Conservation (phyloP, 768 basidiomycete species). For the Chalciporus chontae region DNA sequence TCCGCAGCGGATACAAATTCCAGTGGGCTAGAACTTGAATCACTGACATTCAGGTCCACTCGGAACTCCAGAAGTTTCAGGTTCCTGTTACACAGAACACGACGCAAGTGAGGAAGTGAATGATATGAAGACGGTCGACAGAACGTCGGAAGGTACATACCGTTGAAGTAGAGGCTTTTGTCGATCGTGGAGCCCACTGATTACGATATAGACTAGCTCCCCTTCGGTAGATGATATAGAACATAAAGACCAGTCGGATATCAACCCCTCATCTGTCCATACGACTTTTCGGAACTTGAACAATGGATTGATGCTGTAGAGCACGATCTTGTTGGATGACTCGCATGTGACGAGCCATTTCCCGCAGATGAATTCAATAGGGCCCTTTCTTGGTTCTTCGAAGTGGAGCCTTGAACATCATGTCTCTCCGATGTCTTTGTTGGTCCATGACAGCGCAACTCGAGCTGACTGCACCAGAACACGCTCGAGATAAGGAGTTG, state of each 20-base stretch:
- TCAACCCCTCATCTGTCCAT: neutral
- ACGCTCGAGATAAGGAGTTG: neutral
- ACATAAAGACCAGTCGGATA: neutral
- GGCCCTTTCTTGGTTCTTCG: rapidly evolving
- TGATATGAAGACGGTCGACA: too few species aligned
- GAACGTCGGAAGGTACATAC: too few species aligned
- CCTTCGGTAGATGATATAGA: neutral
- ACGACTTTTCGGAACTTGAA: neutral
- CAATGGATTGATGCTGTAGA: neutral
- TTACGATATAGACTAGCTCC: neutral
- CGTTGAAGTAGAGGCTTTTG: too few species aligned
- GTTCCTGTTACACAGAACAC: neutral
- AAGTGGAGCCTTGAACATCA: neutral
- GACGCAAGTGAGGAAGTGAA: neutral
- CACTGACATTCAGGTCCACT: neutral
- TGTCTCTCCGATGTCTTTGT: neutral
- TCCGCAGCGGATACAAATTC: neutral
- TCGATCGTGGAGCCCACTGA: too few species aligned
- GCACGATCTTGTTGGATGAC: neutral
- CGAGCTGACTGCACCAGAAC: neutral
- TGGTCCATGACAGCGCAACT: slow-evolving; percentile 6
- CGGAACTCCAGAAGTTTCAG: neutral
- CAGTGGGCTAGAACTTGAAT: neutral
- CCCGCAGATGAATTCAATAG: neutral
- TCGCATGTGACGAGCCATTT: slow-evolving; percentile 1